Conservation (phyloP, 208 protist genomes). For the Wallacemonas collosoma region DNA sequence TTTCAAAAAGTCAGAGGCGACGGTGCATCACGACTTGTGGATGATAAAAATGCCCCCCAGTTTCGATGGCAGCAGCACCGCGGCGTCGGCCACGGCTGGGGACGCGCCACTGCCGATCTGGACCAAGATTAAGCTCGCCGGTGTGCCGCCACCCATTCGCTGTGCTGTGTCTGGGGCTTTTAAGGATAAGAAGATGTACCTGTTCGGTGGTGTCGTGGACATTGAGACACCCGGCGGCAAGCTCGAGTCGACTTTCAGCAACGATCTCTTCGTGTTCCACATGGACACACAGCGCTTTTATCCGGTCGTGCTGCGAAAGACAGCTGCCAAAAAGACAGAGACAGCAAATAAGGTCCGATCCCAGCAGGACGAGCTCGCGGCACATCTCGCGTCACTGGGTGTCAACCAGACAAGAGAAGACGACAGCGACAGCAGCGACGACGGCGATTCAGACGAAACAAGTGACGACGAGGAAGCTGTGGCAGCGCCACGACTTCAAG, state of each 20-base stretch:
- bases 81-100: neutral
- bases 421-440: constrained; percentile 17
- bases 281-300: constrained; percentile 90
- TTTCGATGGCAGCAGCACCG: neutral
- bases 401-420: constrained; percentile 12
- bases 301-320: constrained; percentile 71
- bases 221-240: constrained; percentile 84
- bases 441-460: constrained; percentile 22
- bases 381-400: constrained; percentile 65
- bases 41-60: constrained; percentile 47
- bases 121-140: constrained; percentile 74
- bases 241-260: constrained; percentile 88
- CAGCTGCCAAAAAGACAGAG: constrained; percentile 18
- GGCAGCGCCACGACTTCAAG: constrained; percentile 7
- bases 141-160: constrained; percentile 87
- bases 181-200: constrained; percentile 84
- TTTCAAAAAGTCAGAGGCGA: constrained; percentile 88
- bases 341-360: neutral
- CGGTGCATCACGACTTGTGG: constrained; percentile 91
- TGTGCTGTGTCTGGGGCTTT: constrained; percentile 62
- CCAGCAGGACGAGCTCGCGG: constrained; percentile 48
- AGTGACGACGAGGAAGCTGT: constrained; percentile 35
- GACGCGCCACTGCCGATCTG: constrained; percentile 49
- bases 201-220: constrained; percentile 92
- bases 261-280: constrained; percentile 92